Evolutionary conservation across 148 eudicot genomes (phyloP), one percentile per base, ranked within the genome.

Genomic region (Camellia lanceoleosa): DNA sequence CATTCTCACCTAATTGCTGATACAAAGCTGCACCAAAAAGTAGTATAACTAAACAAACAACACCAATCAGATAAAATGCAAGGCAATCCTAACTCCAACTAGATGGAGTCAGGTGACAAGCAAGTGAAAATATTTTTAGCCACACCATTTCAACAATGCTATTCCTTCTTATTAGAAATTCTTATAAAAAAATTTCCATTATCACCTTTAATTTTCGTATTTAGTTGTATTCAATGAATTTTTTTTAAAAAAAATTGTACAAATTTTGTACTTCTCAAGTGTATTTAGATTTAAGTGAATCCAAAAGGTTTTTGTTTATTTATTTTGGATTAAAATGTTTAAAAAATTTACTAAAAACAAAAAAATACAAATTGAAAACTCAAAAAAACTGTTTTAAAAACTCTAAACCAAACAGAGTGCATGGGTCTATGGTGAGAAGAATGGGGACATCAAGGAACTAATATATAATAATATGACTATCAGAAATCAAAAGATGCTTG

Each of bases 1-100:
- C 97, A 79, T 69, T 88, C 86, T 96, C 99, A 54, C 91, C 97
- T 77, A 91, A 46, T 82, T 92, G 94, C 83, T 91, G 87, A 80
- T 96, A 93, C 47, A 93, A 86, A 80, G 90, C 98, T 95, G 95
- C 85, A 87, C 13, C 62, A 15, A 77, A 13, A 7, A 76, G 8
- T 47, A 13, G 43, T 14, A 7, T 30, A 42, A 72, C 30, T 11
- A 62, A 7, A 30, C 19, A 68, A 20, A 74, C 19, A n/a, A 5
- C 67, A 42, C 1, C 5, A 54, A 55, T 61, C 60, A 23, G 20
- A 41, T 30, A 1, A 73, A 51, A 76, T 20, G 41, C 56, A 71
- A 66, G 62, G 67, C 61, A 51, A 65, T 76, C 69, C 56, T 5
- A 14, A n/a, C 13, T 59, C 4, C 56, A 76, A 63, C 18, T n/a